phyloP scores from a whole-genome alignment of 164 flowering plant species.

The Paratinospora sagittata region DNA sequence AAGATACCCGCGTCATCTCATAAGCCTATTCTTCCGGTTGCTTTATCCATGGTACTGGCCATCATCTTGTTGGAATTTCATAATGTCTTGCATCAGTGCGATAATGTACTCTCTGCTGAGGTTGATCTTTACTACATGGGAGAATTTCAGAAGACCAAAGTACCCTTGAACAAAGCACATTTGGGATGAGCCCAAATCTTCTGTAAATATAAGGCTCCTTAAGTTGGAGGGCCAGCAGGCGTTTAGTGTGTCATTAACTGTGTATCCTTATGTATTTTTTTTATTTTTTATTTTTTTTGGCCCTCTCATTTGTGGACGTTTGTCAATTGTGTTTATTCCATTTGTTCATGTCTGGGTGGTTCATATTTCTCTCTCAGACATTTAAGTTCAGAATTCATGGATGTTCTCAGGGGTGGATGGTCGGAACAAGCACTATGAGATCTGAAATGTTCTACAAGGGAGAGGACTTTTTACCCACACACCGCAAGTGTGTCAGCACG shows the following conservation, averaged over 20 bases:
- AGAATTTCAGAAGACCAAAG: conserved; percentile 36
- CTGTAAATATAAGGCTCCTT: background rate
- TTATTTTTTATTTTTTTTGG: too few relatives aligned
- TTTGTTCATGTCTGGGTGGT: too few relatives aligned
- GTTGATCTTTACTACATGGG: conserved; percentile 54
- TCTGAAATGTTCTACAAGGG: too few relatives aligned
- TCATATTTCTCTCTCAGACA: too few relatives aligned
- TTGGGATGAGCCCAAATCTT: background rate
- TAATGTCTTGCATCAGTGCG: conserved; percentile 47
- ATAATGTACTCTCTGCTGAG: conserved; percentile 46
- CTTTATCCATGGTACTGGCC: conserved; percentile 99
- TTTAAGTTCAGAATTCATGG: too few relatives aligned
- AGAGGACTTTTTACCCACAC: too few relatives aligned
- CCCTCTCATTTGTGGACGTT: too few relatives aligned
- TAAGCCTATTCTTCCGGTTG: conserved; percentile 80
- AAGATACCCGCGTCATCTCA: conserved; percentile 73
- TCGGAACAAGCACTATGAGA: too few relatives aligned
- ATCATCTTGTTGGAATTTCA: conserved; percentile 93
- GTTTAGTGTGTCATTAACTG: background rate
- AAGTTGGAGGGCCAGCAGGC: background rate
- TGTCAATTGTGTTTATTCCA: too few relatives aligned
- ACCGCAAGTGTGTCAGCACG: too few relatives aligned
- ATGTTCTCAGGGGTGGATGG: too few relatives aligned
- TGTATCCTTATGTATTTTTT: too few relatives aligned
- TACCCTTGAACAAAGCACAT: conserved; percentile 3